Evolutionary conservation across 129 eudicot genomes (phyloP), one percentile per base, ranked within the genome.

Genomic region (Smallanthus sonchifolius): DNA sequence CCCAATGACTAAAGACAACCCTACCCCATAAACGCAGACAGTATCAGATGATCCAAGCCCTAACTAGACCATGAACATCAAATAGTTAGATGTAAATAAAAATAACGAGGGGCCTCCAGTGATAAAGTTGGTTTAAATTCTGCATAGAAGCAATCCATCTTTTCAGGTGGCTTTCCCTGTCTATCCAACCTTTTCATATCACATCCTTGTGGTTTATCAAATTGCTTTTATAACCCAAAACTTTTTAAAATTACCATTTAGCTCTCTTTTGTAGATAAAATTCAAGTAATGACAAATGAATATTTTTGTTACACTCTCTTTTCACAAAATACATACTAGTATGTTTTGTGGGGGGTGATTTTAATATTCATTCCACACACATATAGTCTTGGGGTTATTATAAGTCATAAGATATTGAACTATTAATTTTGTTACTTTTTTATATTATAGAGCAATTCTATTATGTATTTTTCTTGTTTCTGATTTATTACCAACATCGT

Each of bases 131-230:
- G 75, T 10, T 77, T 69, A 69, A 77, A 77, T 60, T 72, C 44
- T 30, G 77, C 37, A 70, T 70, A 78, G 47, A 63, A 77, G 62
- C 62, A 70, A 48, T 64, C 44, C 40, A 61, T 61, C 77, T 78
- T 70, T 52, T 70, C 77, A 70, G 82, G 77, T 78, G 82, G 64
- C 77, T 78, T 69, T 70, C 65, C 66, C 71, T 28, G 68, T 78
- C 65, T 61, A 62, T 71, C 71, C 36, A 56, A 16, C 66, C 24
- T 70, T 78, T 37, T 59, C 81, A 77, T 8, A 77, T 36, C 45
- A 61, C 70, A 51, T 49, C 72, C 82, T 61, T 70, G 37, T 38
- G 57, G 16, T 51, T 51, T 7, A 7, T 14, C 1, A 47, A 78
- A 36, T 61, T 61, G 1, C 4, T 8, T 48, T 43, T 39, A 10